Evolutionary conservation across 2,329 filamentous ascomycete species (phyloP).

Genomic region (Escovopsis weberi): DNA sequence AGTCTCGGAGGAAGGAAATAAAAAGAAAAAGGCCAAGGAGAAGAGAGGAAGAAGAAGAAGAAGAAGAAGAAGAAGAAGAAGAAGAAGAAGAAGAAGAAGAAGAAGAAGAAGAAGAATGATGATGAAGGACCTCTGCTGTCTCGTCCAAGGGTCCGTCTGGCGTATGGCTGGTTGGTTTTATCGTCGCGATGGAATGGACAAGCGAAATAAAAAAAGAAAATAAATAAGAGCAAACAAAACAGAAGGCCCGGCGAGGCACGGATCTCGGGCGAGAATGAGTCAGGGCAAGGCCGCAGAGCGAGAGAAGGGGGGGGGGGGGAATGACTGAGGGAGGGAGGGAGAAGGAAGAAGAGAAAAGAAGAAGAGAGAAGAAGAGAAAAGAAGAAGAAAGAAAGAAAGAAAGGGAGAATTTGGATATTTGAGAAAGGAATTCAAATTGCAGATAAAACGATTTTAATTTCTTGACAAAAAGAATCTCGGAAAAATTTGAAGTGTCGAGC

Average conservation of each 20-base stretch:
- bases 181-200: too few species aligned
- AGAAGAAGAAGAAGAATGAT: not conserved
- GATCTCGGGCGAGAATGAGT: not conserved
- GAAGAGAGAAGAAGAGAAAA: not conserved
- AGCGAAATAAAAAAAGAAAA: too few species aligned
- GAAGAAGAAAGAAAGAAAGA: not conserved
- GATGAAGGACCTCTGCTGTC: not conserved
- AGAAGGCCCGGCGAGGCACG: not conserved
- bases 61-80: not conserved
- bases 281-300: not conserved
- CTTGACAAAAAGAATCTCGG: too few species aligned
- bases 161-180: too few species aligned
- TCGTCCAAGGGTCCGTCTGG: too few species aligned
- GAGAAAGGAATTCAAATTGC: too few species aligned
- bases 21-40: not conserved
- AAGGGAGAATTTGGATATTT: not conserved
- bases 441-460: too few species aligned
- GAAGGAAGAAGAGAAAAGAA: conserved; percentile 1
- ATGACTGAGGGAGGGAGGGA: conserved; percentile 5
- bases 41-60: not conserved
- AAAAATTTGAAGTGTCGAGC: not conserved
- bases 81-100: not conserved
- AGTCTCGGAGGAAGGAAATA: not conserved
- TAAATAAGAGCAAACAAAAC: not conserved
- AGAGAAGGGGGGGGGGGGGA: not conserved